Base-by-base conservation (phyloP, 2,329 filamentous ascomycete genomes). In the Onygenales sp. region DNA sequence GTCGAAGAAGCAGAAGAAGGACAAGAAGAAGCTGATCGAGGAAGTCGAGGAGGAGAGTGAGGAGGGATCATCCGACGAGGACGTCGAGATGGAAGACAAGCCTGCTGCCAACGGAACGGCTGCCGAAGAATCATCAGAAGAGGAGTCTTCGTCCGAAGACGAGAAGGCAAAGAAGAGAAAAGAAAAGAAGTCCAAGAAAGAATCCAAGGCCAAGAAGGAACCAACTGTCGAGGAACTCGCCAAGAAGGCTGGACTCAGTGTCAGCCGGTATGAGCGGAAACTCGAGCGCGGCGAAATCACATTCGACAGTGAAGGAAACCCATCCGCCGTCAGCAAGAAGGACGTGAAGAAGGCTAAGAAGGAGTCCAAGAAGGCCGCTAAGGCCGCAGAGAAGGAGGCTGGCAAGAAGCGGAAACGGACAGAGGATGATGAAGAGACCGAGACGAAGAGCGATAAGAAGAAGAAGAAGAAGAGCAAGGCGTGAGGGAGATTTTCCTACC, bases 191-290 rank as follows among this genome's bases (percentile, higher is more conserved):
- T 65, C 69, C 54, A 69, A 72, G 55, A 76, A 75, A 66, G 52
- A 59, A 43, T 27, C 21, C 21, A 27, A 27, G 21, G 21, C 21
- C 21, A 27, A 27, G 65, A 67, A 35, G 60, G 64, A 17, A 62
- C 47, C 13, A 33, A 74, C 78, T 54, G 53, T 81, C 69, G 59
- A 82, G 77, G 65, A 78, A 72, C 69, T 85, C 45, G 87, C 87
- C 42, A 81, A 79, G 55, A 77, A 80, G 60, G 81, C 84, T 7
- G 86, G 85, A 57, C 75, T 90, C 55, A 86, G 84, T 7, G 80
- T 87, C 52, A 82, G 82, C 74, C 86, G 88, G 73, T 90, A 89
- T 74, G 83, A 86, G 76, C 79, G 84, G 68, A 89, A 89, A 78
- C 83, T 83, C 60, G 86, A 87, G 72, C 80, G 84, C 57, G 87